Evolutionary conservation across 2,329 filamentous ascomycete genomes (phyloP).

Genomic region (Fusarium marasasianum): DNA sequence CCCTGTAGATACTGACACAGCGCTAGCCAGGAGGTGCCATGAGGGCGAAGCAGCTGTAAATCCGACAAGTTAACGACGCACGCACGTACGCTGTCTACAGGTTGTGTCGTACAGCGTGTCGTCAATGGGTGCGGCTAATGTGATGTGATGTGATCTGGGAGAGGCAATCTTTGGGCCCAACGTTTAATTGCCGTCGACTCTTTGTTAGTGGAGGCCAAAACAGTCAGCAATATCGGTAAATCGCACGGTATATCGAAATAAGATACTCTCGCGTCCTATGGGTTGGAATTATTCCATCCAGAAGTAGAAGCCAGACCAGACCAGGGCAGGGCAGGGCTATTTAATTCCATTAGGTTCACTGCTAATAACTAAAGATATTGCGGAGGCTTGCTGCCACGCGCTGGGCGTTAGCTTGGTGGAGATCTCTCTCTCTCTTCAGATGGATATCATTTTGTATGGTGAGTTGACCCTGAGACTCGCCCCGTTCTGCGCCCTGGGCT

Average conservation of each 20-base stretch:
- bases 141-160: slow-evolving; percentile 22
- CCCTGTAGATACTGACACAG: slow-evolving; percentile 38
- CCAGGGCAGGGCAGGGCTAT: slow-evolving; percentile 24
- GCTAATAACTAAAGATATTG: slow-evolving; percentile 8
- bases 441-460: neutral
- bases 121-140: slow-evolving; percentile 5
- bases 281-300: slow-evolving; percentile 20
- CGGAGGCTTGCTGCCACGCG: slow-evolving; percentile 28
- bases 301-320: neutral
- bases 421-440: neutral
- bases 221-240: slow-evolving; percentile 19
- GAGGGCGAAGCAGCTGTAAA: slow-evolving; percentile 8
- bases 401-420: slow-evolving; percentile 29
- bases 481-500: slow-evolving; percentile 19
- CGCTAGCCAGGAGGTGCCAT: slow-evolving; percentile 31
- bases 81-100: neutral
- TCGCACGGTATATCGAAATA: slow-evolving; percentile 28
- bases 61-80: slow-evolving; percentile 5
- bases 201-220: neutral
- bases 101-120: slow-evolving; percentile 6
- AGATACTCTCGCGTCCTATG: slow-evolving; percentile 3
- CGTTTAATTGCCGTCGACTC: neutral
- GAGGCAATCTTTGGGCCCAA: slow-evolving; percentile 9
- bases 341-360: slow-evolving; percentile 15
- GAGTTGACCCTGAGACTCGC: slow-evolving; percentile 1